These are phyloP conservation scores for Gorgonomyces haynaldii DNA, from an alignment of 192 early-diverging fungal species.

Conservation along the genomic window DNA sequence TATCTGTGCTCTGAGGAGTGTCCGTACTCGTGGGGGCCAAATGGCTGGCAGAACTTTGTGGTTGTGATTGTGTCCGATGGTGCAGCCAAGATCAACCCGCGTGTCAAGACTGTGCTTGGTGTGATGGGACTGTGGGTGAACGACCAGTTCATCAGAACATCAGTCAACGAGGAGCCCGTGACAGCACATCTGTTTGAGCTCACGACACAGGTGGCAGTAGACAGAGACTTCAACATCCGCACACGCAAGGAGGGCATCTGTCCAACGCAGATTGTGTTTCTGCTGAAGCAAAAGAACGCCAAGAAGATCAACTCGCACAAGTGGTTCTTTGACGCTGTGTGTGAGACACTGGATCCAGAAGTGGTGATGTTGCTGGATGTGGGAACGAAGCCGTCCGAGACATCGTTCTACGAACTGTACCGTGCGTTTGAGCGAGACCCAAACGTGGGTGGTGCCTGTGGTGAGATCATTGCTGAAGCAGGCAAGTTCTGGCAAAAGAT, in stretches of 20 bases:
- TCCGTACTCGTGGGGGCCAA: constrained; percentile 48
- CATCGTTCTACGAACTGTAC: constrained; percentile 62
- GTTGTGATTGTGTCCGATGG: constrained; percentile 70
- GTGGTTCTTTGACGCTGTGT: constrained; percentile 48
- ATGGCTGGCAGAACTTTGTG: constrained; percentile 62
- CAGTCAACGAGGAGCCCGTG: constrained; percentile 50
- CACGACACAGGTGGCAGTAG: constrained; percentile 32
- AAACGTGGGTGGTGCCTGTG: constrained; percentile 67
- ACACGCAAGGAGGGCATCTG: constrained; percentile 22
- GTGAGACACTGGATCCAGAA: constrained; percentile 30
- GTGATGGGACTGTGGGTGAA: constrained; percentile 38
- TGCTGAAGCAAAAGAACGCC: constrained; percentile 61
- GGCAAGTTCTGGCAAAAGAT: constrained; percentile 46
- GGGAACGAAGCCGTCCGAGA: constrained; percentile 57
- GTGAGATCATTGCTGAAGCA: constrained; percentile 60
- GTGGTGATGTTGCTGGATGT: constrained; percentile 54
- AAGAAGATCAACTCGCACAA: constrained; percentile 67
- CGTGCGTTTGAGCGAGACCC: constrained; percentile 60
- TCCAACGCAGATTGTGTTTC: constrained; percentile 67
- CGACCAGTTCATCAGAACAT: constrained; percentile 33
- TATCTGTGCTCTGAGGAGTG: constrained; percentile 47
- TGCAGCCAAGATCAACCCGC: constrained; percentile 55
- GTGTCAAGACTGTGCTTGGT: constrained; percentile 59
- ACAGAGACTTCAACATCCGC: constrained; percentile 14
- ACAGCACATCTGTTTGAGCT: constrained; percentile 61